Evolutionary conservation across 805 yeast species (phyloP).

Genomic region (Candida tibetensis): DNA sequence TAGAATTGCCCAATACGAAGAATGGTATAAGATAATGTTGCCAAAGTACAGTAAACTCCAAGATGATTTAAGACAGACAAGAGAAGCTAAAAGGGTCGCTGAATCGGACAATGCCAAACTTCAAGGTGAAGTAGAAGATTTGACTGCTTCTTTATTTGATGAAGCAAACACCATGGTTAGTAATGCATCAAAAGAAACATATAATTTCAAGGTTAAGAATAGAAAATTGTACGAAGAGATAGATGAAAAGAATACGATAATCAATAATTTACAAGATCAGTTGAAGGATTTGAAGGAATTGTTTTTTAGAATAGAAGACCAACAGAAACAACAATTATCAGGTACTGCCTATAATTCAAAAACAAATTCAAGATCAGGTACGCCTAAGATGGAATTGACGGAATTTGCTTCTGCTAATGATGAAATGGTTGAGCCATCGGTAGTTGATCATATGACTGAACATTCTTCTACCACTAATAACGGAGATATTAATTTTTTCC

Average conservation of each 20-base stretch:
- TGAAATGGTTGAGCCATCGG: not conserved
- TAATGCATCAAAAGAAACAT: slow-evolving; percentile 67
- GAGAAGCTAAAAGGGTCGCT: slow-evolving; percentile 42
- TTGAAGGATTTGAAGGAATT: slow-evolving; percentile 60
- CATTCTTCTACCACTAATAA: slow-evolving; percentile 1
- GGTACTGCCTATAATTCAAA: not conserved
- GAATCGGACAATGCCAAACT: slow-evolving; percentile 59
- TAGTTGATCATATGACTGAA: slow-evolving; percentile 2
- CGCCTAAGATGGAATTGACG: slow-evolving; percentile 6
- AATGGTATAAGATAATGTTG: slow-evolving; percentile 26
- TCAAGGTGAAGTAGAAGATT: slow-evolving; percentile 74
- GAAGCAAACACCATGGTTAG: slow-evolving; percentile 87
- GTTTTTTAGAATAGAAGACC: slow-evolving; percentile 53
- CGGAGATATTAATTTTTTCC: slow-evolving; percentile 4
- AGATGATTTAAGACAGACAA: slow-evolving; percentile 20
- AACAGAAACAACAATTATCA: slow-evolving; percentile 17
- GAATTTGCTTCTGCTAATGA: slow-evolving; percentile 1
- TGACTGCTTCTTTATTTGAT: slow-evolving; percentile 71
- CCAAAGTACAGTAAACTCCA: slow-evolving; percentile 30
- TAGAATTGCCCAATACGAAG: slow-evolving; percentile 17
- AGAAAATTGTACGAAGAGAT: slow-evolving; percentile 50
- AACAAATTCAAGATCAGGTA: slow-evolving; percentile 3
- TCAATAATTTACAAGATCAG: slow-evolving; percentile 66
- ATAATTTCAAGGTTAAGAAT: slow-evolving; percentile 58
- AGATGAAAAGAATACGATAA: slow-evolving; percentile 65